phyloP scores from a whole-genome alignment of 768 basidiomycete species.

The Glaciozyma antarctica region DNA sequence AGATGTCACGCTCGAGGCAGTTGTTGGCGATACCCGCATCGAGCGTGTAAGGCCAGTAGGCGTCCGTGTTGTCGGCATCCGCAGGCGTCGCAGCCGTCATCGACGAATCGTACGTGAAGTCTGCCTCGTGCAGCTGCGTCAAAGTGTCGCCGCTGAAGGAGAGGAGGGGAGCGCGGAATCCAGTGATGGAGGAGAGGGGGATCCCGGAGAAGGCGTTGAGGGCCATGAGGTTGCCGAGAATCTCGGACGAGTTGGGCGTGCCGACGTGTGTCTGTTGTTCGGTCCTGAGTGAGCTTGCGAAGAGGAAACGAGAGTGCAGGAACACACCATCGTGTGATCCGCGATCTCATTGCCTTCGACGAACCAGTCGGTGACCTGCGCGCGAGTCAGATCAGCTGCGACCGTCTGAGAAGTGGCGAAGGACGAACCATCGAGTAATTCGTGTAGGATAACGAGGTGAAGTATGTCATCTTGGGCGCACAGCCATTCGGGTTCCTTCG shows the following conservation, averaged over 20 bases:
- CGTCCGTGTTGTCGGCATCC: conserved; percentile 57
- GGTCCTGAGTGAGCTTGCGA: conserved; percentile 47
- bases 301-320: background rate
- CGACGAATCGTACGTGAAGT: conserved; percentile 65
- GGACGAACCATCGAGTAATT: conserved; percentile 46
- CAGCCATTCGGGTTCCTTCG: conserved; percentile 50
- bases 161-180: conserved; percentile 71
- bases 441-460: conserved; percentile 59
- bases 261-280: conserved; percentile 70
- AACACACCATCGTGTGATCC: conserved; percentile 38
- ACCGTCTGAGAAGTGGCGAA: no score
- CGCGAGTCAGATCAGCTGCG: background rate
- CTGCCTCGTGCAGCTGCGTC: conserved; percentile 47
- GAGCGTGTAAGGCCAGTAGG: conserved; percentile 74
- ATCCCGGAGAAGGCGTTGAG: conserved; percentile 68
- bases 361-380: conserved; percentile 39
- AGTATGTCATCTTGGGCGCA: conserved; percentile 66
- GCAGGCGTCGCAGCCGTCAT: conserved; percentile 56
- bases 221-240: conserved; percentile 68
- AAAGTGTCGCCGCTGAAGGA: conserved; percentile 58
- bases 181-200: conserved; percentile 53
- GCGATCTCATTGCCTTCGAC: conserved; percentile 76
- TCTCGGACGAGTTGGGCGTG: conserved; percentile 47
- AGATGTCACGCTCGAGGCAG: conserved; percentile 53
- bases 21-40: conserved; percentile 74